These are phyloP conservation scores for Cladochytrium replicatum DNA, from an alignment of 192 early-diverging fungal species.

Conservation along the genomic window DNA sequence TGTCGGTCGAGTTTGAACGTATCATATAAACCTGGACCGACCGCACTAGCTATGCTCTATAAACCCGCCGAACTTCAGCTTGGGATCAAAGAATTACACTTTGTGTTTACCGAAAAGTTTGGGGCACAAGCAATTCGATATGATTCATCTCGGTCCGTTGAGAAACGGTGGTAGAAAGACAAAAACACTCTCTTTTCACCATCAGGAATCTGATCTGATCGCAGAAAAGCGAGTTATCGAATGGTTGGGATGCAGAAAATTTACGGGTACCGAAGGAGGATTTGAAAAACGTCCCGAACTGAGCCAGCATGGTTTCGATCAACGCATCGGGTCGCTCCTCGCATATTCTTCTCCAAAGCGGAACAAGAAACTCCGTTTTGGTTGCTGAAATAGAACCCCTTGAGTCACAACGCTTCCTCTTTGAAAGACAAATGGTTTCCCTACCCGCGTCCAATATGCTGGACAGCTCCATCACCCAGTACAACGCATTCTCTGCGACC, in stretches of 20 bases:
- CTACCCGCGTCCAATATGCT: conserved; percentile 30
- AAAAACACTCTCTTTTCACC: conserved; percentile 25
- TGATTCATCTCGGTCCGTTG: conserved; percentile 12
- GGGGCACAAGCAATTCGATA: conserved; percentile 30
- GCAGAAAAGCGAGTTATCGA: background rate
- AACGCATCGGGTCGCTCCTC: conserved; percentile 26
- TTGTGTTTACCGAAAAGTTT: conserved; percentile 35
- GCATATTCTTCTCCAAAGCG: conserved; percentile 33
- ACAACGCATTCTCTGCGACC: conserved; percentile 34
- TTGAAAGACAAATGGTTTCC: too few relatives aligned
- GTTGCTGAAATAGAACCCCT: conserved; percentile 15
- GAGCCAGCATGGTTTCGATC: conserved; percentile 19
- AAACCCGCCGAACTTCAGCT: background rate
- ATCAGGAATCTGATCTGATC: conserved; percentile 27
- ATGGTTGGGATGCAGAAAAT: too few relatives aligned
- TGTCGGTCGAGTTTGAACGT: conserved; percentile 22
- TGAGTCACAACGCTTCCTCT: too few relatives aligned
- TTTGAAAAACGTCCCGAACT: conserved; percentile 33
- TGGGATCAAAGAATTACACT: background rate
- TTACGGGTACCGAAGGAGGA: too few relatives aligned
- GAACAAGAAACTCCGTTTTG: conserved; percentile 27
- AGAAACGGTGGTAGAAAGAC: conserved; percentile 26
- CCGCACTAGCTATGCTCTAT: conserved; percentile 21
- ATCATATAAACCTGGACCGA: conserved; percentile 24
- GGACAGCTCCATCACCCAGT: conserved; percentile 26